phyloP scores from a whole-genome alignment of 225 moss, liverwort and hornwort genomes.

The Antitrichia curtipendula region DNA sequence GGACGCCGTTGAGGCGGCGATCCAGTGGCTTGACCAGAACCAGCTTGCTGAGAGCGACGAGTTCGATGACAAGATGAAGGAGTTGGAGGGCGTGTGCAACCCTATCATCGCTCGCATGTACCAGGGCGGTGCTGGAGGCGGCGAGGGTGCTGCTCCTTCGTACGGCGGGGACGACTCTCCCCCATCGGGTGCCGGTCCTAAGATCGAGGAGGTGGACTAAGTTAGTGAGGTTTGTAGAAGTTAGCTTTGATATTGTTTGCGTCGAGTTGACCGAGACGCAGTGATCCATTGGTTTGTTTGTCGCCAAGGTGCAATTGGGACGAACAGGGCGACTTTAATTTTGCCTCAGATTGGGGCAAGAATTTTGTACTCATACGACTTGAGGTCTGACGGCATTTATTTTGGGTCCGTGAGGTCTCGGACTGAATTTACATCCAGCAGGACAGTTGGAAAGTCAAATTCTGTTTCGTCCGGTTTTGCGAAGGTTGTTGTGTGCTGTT shows the following conservation, averaged over 20 bases:
- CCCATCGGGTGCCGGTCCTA: background rate
- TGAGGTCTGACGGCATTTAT: background rate
- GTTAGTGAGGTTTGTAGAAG: background rate
- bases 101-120: slow-evolving; percentile 65
- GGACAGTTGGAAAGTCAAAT: background rate
- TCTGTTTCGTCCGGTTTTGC: background rate
- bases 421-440: background rate
- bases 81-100: slow-evolving; percentile 31
- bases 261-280: background rate
- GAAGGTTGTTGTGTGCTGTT: too few relatives aligned
- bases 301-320: background rate
- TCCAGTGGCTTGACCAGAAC: slow-evolving; percentile 58
- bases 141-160: slow-evolving; percentile 14
- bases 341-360: background rate
- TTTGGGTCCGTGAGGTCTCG: background rate
- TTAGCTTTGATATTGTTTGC: background rate
- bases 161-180: slow-evolving; percentile 19
- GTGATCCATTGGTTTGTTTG: background rate
- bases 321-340: background rate
- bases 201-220: slow-evolving; percentile 25
- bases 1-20: slow-evolving; percentile 11
- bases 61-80: slow-evolving; percentile 39
- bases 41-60: slow-evolving; percentile 53
- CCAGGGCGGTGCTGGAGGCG: slow-evolving; percentile 44
- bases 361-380: background rate